phyloP scores from a whole-genome alignment of 306 rosid genomes.

The Inga laurina region DNA sequence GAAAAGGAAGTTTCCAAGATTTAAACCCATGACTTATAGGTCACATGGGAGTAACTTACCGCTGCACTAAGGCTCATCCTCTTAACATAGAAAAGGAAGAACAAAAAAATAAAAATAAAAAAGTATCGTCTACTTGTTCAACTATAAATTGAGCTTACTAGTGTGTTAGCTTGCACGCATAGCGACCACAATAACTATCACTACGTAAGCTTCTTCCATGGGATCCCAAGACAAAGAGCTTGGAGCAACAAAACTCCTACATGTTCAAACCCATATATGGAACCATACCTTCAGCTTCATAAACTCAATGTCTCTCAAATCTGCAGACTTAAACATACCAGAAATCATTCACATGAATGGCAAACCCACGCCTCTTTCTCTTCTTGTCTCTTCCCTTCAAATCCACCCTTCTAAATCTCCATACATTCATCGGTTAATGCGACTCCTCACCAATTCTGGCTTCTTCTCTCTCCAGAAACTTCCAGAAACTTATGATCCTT shows the following conservation, averaged over 20 bases:
- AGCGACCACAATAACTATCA: too few species aligned
- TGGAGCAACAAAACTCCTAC: slow-evolving; percentile 5
- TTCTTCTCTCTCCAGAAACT: slow-evolving; percentile 28
- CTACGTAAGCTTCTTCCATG: background rate
- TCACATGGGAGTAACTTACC: too few species aligned
- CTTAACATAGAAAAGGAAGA: too few species aligned
- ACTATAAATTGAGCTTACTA: too few species aligned
- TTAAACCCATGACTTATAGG: too few species aligned
- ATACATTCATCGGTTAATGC: slow-evolving; percentile 42
- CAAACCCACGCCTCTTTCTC: slow-evolving; percentile 50
- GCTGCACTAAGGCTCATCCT: too few species aligned
- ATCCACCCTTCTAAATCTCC: slow-evolving; percentile 38
- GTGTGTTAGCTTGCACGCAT: too few species aligned
- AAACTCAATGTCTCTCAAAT: slow-evolving; percentile 30
- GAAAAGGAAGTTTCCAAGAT: too few species aligned
- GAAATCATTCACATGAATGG: slow-evolving; percentile 45
- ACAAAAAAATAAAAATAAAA: too few species aligned
- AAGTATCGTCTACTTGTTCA: too few species aligned
- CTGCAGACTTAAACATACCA: slow-evolving; percentile 22
- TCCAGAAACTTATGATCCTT: background rate
- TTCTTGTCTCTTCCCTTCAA: slow-evolving; percentile 34
- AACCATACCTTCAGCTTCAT: slow-evolving; percentile 27
- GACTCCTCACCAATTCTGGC: slow-evolving; percentile 36
- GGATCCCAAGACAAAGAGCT: background rate
- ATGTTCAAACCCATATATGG: slow-evolving; percentile 36